Base-by-base conservation (phyloP, 1,284 basidiomycete genomes). In the Malassezia globosa region DNA sequence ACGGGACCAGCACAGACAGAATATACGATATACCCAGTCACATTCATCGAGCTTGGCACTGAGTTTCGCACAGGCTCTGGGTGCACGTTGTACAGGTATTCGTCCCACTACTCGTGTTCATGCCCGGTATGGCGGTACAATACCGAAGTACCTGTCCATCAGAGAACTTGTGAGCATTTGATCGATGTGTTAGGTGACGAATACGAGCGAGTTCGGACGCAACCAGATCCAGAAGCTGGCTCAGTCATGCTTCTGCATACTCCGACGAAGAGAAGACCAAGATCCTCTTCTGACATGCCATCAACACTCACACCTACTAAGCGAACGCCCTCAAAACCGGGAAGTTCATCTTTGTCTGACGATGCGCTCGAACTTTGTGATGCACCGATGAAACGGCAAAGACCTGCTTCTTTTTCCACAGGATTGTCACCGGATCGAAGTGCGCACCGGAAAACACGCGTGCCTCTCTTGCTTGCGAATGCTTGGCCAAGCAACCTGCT, bases 81-180 rank as follows among this genome's bases (percentile, higher is more conserved):
- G 77, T 44, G 79, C 79, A 56, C 70, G 16, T 19, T 52, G 5
- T 35, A 25, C 4, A 38, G 78, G 26, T 78, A 77, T 14, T 72
- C 69, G 52, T 77, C 77, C 57, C 79, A 80, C 65, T 82, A 79
- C 58, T 77, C 78, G 11, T 73, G 72, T 53, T 58, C 52, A 5
- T 73, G 72, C 39, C 61, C 62, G 0, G 62, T 64, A 0, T 72
- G 70, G 80, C 73, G 74, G 40, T 77, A 78, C 56, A 76, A 77
- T 42, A 71, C 72, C 21, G 75, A 77, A 11, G 66, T 62, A 14
- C 77, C 78, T 6, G 74, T 77, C 35, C 77, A 79, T 58, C 77
- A 76, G 1, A 78, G 80, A 16, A 76, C 77, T 3, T 82, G 81
- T 73, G 79, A 81, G 55, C 81, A 82, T 59, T 72, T 82, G 35